Evolutionary conservation across 176 grass and related monocot genomes (phyloP), one percentile per base, ranked within the genome.

Genomic region (Triticum dicoccoides): DNA sequence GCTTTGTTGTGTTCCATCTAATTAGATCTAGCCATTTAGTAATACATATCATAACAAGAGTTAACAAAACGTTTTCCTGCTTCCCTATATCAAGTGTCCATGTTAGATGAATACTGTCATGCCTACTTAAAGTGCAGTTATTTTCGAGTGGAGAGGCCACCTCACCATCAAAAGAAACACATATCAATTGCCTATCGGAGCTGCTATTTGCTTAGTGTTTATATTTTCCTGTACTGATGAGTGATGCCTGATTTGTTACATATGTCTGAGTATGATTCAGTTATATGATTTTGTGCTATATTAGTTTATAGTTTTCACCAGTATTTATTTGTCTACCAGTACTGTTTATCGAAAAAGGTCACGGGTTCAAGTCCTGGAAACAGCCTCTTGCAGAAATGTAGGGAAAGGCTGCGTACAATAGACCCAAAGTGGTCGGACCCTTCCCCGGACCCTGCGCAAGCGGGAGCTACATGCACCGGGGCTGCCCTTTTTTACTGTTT

Each of bases 171-270:
- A 47, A 49, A 32, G 27, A 45, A 81, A 45, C 11, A 18, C 61
- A 29, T 45, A 32, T 29, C 9, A 30, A 47, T 45, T 66, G 23
- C 24, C 8, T 80, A 20, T 32, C 0, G 8, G 42, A 45, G 14
- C 21, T 47, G 14, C 12, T n/a, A 8, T 68, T 20, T 67, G 15
- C 18, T 67, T 49, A 49, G 35, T 25, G 8, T 66, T 81, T 66
- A 81, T 81, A 45, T 82, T 68, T 69, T 54, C 7, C 5, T 82
- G 80, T 82, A 54, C 30, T 34, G 9, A 77, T 18, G 49, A 77
- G 6, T 69, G 17, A 51, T 69, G 27, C 29, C 20, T 82, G 72
- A 75, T 49, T 49, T 29, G 13, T 27, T 47, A 44, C 44, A 24
- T 45, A 74, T 74, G 12, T 47, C 41, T 29, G 47, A 76, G 47